phyloP scores from a whole-genome alignment of 371 early-diverging fungal species.

The Mucor racemosus region DNA sequence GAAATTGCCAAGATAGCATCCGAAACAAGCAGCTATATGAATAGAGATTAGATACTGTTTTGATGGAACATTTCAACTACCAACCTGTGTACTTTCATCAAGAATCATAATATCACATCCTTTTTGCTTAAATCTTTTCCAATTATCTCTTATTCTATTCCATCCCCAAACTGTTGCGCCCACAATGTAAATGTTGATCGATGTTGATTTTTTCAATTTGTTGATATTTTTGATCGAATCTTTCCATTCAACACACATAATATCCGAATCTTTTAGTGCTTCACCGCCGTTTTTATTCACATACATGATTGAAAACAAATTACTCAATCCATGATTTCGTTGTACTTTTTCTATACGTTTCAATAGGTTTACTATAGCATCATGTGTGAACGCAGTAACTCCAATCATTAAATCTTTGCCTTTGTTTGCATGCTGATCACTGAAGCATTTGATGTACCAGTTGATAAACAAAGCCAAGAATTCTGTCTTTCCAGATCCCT shows the following conservation, averaged over 20 bases:
- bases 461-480: conserved; percentile 57
- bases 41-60: no score
- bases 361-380: conserved; percentile 56
- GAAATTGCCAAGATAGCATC: conserved; percentile 57
- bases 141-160: conserved; percentile 40
- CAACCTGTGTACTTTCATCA: conserved; percentile 64
- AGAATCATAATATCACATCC: conserved; percentile 58
- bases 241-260: conserved; percentile 12
- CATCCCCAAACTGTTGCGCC: conserved; percentile 66
- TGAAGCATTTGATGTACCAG: conserved; percentile 46
- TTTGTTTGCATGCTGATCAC: conserved; percentile 11
- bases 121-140: conserved; percentile 30
- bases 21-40: conserved; percentile 46
- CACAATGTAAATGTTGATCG: conserved; percentile 36
- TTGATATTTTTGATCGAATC: conserved; percentile 10
- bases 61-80: neutral
- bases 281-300: conserved; percentile 9
- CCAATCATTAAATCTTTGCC: conserved; percentile 49
- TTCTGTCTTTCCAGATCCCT: conserved; percentile 69
- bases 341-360: conserved; percentile 47
- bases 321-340: conserved; percentile 11
- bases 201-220: neutral
- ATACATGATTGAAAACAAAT: conserved; percentile 17
- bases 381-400: conserved; percentile 60
- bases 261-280: neutral